Conservation (phyloP, 169 alveolate genomes). For the Amoebophrya sp. region DNA sequence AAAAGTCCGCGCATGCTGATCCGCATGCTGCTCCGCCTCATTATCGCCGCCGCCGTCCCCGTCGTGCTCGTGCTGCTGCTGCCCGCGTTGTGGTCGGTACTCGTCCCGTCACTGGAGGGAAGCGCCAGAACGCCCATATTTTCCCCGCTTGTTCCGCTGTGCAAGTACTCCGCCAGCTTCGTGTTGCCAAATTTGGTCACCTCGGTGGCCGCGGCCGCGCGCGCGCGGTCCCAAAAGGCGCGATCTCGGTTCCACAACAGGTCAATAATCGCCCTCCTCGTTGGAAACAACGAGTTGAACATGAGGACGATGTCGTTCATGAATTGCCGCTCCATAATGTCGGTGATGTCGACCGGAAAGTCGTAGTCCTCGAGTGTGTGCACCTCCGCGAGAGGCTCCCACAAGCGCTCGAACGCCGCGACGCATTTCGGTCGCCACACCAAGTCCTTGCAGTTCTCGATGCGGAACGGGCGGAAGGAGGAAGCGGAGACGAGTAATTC, state of each 20-base stretch:
- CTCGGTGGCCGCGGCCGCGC: too few species aligned
- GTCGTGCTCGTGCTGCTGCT: too few species aligned
- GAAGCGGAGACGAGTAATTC: background rate
- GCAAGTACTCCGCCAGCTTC: background rate
- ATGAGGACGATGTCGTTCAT: background rate
- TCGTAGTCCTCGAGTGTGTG: background rate
- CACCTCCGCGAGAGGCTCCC: background rate
- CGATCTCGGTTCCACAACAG: background rate
- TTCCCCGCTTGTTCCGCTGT: background rate
- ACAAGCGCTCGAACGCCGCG: background rate
- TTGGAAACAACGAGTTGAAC: background rate
- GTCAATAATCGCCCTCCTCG: background rate
- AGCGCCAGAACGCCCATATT: background rate
- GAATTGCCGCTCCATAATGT: background rate
- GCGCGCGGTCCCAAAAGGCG: background rate
- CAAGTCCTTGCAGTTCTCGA: background rate
- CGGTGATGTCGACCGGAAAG: background rate
- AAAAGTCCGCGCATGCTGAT: too few species aligned
- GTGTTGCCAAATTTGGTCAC: too few species aligned
- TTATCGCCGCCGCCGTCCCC: too few species aligned
- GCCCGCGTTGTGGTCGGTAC: too few species aligned
- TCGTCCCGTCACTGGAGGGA: too few species aligned
- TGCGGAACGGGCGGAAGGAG: background rate
- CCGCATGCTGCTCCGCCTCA: too few species aligned
- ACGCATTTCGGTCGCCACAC: background rate